Evolutionary conservation across 352 stramenopile species (phyloP).

Genomic region (Blastocystis sp.): DNA sequence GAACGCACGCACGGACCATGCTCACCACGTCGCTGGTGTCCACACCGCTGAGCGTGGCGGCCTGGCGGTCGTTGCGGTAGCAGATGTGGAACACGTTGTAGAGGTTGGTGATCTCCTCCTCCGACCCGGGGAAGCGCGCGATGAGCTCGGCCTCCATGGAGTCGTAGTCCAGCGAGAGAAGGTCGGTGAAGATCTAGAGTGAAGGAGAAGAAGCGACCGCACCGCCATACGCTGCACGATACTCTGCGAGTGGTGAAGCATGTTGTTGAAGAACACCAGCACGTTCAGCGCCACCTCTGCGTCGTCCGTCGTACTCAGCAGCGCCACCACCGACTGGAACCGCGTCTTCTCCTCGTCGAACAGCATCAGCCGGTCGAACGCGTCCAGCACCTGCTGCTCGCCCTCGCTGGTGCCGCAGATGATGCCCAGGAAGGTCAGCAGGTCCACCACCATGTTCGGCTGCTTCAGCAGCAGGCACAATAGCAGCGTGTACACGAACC

Average conservation of each 20-base stretch:
- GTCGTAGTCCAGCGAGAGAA: slow-evolving; percentile 43
- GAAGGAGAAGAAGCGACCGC: background rate
- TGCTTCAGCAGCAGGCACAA: slow-evolving; percentile 53
- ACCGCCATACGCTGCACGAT: slow-evolving; percentile 47
- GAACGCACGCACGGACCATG: slow-evolving; percentile 14
- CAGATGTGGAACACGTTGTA: slow-evolving; percentile 12
- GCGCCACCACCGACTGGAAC: slow-evolving; percentile 33
- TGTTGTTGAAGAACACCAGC: slow-evolving; percentile 58
- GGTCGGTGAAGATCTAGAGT: slow-evolving; percentile 49
- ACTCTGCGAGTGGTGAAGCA: background rate
- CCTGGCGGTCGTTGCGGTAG: slow-evolving; percentile 33
- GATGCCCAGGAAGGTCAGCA: slow-evolving; percentile 25
- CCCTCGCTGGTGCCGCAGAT: slow-evolving; percentile 2
- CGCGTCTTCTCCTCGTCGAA: slow-evolving; percentile 49
- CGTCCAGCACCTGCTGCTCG: slow-evolving; percentile 24
- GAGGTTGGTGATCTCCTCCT: slow-evolving; percentile 12
- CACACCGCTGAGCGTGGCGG: slow-evolving; percentile 13
- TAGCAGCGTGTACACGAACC: slow-evolving; percentile 56
- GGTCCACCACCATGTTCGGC: background rate
- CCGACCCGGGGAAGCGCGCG: background rate
- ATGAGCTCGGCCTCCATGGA: background rate
- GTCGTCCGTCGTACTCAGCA: slow-evolving; percentile 19
- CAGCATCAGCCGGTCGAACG: slow-evolving; percentile 53
- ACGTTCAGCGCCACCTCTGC: slow-evolving; percentile 4
- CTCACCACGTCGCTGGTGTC: slow-evolving; percentile 55